Evolutionary conservation across 1,284 basidiomycete genomes (phyloP).

Genomic region (Puccinia sorghi): DNA sequence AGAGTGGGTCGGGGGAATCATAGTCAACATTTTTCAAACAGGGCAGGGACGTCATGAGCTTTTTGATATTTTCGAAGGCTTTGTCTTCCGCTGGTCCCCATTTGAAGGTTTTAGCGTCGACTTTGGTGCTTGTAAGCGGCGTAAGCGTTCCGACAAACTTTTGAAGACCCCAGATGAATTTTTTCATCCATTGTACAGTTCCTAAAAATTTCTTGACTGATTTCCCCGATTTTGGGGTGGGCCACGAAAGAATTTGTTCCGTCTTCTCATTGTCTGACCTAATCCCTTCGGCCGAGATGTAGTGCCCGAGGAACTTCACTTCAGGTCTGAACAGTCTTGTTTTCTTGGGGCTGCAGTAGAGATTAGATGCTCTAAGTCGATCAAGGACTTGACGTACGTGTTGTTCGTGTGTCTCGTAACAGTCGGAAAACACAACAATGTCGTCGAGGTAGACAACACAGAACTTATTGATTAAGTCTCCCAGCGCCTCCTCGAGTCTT

Average conservation of each 20-base stretch:
- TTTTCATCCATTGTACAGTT: slow-evolving; percentile 1
- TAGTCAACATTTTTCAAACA: too few relatives aligned
- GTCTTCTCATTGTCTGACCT: slow-evolving; percentile 41
- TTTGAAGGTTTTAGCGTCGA: too few relatives aligned
- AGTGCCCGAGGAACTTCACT: slow-evolving; percentile 21
- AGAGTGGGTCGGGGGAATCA: too few relatives aligned
- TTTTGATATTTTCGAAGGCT: too few relatives aligned
- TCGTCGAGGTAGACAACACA: slow-evolving; percentile 27
- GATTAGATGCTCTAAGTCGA: background rate
- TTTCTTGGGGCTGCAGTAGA: background rate
- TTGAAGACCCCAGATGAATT: too few relatives aligned
- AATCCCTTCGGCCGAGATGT: background rate
- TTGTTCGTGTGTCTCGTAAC: background rate
- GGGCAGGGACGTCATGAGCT: too few relatives aligned
- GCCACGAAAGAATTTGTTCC: slow-evolving; percentile 59
- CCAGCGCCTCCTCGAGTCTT: slow-evolving; percentile 49
- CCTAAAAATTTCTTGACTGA: slow-evolving; percentile 60
- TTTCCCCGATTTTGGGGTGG: slow-evolving; percentile 53
- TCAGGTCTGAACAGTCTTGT: background rate
- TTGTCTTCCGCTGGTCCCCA: too few relatives aligned
- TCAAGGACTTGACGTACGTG: background rate
- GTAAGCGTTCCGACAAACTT: too few relatives aligned
- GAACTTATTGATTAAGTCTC: slow-evolving; percentile 7
- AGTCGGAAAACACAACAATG: slow-evolving; percentile 13
- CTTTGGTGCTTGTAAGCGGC: too few relatives aligned